Evolutionary conservation across 345 rosid genomes (phyloP).

Genomic region (Syzygium aromaticum): DNA sequence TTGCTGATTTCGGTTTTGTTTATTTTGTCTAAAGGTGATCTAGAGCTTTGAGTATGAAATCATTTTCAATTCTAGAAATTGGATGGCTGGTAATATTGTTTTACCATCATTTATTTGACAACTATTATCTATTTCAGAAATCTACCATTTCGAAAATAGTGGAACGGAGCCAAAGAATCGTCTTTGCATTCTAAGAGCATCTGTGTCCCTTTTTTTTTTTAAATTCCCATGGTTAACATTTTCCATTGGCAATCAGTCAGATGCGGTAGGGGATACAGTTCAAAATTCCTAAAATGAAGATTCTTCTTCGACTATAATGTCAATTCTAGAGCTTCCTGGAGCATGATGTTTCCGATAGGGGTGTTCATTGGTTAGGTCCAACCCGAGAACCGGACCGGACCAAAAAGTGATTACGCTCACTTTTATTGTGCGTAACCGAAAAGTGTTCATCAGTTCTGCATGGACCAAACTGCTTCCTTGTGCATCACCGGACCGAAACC

Average conservation of each 20-base stretch:
- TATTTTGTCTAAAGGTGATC: no score
- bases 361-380: background rate
- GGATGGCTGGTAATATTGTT: no score
- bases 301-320: background rate
- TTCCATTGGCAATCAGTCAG: background rate
- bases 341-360: background rate
- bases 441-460: no score
- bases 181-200: background rate
- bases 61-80: no score
- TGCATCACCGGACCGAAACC: no score
- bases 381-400: no score
- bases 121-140: background rate
- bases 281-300: background rate
- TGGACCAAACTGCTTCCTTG: no score
- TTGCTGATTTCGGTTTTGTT: background rate
- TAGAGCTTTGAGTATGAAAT: no score
- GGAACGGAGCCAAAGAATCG: background rate
- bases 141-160: background rate
- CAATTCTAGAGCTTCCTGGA: background rate
- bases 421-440: no score
- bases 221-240: background rate
- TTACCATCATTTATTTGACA: background rate
- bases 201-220: background rate
- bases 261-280: background rate
- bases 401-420: no score